Conservation (phyloP, 2,329 filamentous ascomycete species). For the Sporothrix variecibatus region DNA sequence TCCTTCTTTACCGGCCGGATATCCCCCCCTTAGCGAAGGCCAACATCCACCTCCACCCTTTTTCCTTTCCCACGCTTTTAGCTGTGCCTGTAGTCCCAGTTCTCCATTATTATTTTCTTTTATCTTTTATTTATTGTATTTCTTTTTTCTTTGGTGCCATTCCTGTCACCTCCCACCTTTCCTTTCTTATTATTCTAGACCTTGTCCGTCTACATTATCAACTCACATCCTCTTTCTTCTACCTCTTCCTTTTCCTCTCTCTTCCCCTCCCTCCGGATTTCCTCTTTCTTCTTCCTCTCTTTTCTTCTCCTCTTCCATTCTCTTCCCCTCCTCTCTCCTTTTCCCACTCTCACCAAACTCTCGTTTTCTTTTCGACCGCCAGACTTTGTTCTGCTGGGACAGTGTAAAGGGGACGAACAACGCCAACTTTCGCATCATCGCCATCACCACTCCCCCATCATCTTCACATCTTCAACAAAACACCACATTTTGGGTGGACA, state of each 20-base stretch:
- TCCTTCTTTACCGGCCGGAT: slow-evolving; percentile 29
- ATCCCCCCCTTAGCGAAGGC: slow-evolving; percentile 29
- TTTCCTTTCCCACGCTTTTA: slow-evolving; percentile 12
- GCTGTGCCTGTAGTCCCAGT: not conserved
- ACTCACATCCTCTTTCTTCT: not conserved
- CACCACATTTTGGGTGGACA: not conserved
- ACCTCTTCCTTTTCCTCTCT: slow-evolving; percentile 3
- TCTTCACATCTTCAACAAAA: not conserved
- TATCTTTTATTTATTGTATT: slow-evolving; percentile 13
- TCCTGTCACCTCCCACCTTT: not conserved
- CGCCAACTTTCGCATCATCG: not conserved
- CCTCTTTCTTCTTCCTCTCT: not conserved
- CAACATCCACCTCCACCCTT: slow-evolving; percentile 19
- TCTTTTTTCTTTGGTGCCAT: slow-evolving; percentile 9
- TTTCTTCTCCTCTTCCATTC: not conserved
- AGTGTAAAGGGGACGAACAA: slow-evolving; percentile 6
- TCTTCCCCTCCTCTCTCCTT: not conserved
- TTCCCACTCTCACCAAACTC: not conserved
- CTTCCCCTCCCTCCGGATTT: not conserved
- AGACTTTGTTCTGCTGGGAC: not conserved
- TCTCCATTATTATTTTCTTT: slow-evolving; percentile 10
- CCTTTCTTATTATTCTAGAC: not conserved
- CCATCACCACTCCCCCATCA: not conserved
- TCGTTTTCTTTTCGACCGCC: not conserved
- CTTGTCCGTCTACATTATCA: not conserved